Percentiles rank a stretch among this genome's conserved stretches.
These are phyloP conservation scores for Linum trigynum DNA, from an alignment of 345 rosid genomes.

Conservation along the genomic window DNA sequence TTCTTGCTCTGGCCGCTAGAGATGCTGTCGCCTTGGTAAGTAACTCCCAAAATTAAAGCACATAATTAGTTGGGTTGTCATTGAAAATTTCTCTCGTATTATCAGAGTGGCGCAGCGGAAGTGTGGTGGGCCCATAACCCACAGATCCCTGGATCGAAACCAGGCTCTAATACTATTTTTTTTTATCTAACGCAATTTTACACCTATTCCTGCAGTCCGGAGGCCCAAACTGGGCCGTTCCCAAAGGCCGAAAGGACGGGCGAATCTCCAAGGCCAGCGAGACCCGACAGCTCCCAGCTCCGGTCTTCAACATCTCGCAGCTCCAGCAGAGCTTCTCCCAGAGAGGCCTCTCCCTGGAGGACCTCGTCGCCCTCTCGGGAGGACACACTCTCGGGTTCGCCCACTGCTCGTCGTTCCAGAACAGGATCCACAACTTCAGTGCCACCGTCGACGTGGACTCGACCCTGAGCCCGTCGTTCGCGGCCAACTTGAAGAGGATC, in stretches of 20 bases:
- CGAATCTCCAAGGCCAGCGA: slow-evolving; percentile 69
- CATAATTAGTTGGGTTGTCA: no score
- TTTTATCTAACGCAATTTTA: neutral
- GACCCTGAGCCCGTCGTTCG: slow-evolving; percentile 52
- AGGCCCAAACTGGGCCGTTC: slow-evolving; percentile 81
- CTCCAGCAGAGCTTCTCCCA: slow-evolving; percentile 66
- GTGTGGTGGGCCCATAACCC: slow-evolving; percentile 34
- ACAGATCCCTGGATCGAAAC: slow-evolving; percentile 35
- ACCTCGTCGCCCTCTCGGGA: slow-evolving; percentile 78
- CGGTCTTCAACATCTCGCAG: slow-evolving; percentile 61
- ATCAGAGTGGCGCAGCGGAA: slow-evolving; percentile 36
- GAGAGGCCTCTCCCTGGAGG: slow-evolving; percentile 60
- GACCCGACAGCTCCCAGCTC: slow-evolving; percentile 72
- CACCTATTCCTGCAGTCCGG: slow-evolving; percentile 47
- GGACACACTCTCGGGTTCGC: slow-evolving; percentile 89
- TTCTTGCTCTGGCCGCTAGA: slow-evolving; percentile 73
- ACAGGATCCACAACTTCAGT: slow-evolving; percentile 73
- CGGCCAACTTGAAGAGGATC: slow-evolving; percentile 34
- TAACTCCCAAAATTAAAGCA: neutral
- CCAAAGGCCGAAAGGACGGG: slow-evolving; percentile 83
- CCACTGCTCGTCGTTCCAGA: slow-evolving; percentile 78
- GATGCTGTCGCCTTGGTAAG: slow-evolving; percentile 70
- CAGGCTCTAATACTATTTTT: slow-evolving; percentile 20
- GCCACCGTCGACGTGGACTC: slow-evolving; percentile 49
- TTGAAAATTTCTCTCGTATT: no score